Conservation (phyloP, 257 asterid genomes). For the Penstemon newberryi region DNA sequence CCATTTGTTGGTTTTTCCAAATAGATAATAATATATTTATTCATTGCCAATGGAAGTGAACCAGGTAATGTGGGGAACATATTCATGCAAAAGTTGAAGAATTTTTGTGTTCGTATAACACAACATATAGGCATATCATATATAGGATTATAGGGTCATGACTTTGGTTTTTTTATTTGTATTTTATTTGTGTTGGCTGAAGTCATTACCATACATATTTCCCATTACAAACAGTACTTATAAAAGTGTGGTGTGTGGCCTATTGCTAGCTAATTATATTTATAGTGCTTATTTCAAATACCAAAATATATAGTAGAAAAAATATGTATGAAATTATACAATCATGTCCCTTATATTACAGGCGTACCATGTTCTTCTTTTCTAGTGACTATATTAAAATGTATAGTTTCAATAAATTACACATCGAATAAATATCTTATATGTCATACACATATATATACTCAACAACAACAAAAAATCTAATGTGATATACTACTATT, state of each 20-base stretch:
- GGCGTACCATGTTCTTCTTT: too few species aligned
- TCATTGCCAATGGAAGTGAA: constrained; percentile 32
- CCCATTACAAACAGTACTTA: constrained; percentile 32
- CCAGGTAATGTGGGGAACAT: constrained; percentile 65
- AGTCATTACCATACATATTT: constrained; percentile 21
- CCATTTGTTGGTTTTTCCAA: constrained; percentile 25
- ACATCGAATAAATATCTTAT: too few species aligned
- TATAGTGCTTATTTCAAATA: constrained; percentile 10
- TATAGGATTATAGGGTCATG: constrained; percentile 18
- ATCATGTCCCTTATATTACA: too few species aligned
- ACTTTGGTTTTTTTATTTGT: constrained; percentile 29
- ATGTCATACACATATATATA: not conserved
- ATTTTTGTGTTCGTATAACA: not conserved
- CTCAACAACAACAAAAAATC: not conserved
- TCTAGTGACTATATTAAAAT: too few species aligned
- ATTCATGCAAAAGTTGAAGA: constrained; percentile 62
- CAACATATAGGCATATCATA: constrained; percentile 16
- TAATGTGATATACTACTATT: too few species aligned
- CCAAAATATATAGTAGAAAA: not conserved
- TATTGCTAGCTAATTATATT: constrained; percentile 20
- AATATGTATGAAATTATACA: not conserved
- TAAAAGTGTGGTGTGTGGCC: constrained; percentile 32
- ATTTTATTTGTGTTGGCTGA: constrained; percentile 24
- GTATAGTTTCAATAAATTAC: too few species aligned
- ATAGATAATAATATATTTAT: constrained; percentile 16